Conservation (phyloP, 805 yeast genomes). For the Metschnikowia gelsemii region DNA sequence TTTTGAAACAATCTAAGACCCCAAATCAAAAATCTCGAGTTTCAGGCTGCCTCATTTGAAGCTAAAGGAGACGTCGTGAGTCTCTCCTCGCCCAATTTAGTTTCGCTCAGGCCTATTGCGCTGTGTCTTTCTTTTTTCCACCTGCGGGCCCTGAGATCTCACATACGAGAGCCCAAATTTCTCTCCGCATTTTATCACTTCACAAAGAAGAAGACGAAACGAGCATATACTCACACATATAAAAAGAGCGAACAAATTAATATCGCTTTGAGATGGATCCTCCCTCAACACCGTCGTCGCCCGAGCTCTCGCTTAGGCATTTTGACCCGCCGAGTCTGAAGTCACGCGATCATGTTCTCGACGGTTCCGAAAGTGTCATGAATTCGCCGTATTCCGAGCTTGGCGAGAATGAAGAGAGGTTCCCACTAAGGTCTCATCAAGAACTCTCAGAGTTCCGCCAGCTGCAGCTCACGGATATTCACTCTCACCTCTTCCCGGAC, state of each 20-base stretch:
- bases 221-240: background rate
- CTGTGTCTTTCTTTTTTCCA: background rate
- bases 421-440: background rate
- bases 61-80: too few relatives aligned
- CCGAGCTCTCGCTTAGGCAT: conserved; percentile 6
- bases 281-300: conserved; percentile 8
- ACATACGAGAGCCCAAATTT: background rate
- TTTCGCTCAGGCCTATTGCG: background rate
- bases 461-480: conserved; percentile 3
- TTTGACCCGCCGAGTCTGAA: conserved; percentile 1
- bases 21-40: too few relatives aligned
- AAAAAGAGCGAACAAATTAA: background rate
- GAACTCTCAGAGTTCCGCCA: conserved; percentile 1
- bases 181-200: background rate
- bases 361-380: background rate
- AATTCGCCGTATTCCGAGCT: conserved; percentile 4
- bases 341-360: conserved; percentile 3
- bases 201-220: background rate
- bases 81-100: too few relatives aligned
- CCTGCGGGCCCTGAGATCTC: background rate
- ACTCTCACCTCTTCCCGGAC: background rate
- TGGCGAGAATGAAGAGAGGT: background rate
- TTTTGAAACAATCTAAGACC: background rate
- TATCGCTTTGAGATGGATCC: background rate
- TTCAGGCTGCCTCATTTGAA: too few relatives aligned